These are phyloP conservation scores for Carex cristatella DNA, from an alignment of 176 grass and related monocot species.

Conservation along the genomic window DNA sequence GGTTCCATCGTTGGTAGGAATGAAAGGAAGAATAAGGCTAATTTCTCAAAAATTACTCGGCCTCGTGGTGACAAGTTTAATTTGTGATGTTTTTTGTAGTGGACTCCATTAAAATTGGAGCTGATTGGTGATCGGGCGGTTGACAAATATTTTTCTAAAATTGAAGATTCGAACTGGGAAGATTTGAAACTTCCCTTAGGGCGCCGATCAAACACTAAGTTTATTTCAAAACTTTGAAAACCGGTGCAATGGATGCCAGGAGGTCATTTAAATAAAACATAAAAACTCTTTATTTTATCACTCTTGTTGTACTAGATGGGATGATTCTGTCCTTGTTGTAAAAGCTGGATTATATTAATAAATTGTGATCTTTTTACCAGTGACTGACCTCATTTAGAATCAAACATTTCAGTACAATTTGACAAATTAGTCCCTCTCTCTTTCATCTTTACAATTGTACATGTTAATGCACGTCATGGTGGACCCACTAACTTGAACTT, in stretches of 20 bases:
- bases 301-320: background rate
- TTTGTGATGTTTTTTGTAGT: slow-evolving; percentile 47
- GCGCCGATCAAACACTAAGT: slow-evolving; percentile 24
- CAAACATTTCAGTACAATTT: background rate
- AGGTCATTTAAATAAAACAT: background rate
- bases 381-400: background rate
- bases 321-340: background rate
- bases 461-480: background rate
- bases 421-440: background rate
- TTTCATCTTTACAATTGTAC: background rate
- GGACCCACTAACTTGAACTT: background rate
- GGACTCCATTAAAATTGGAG: slow-evolving; percentile 71
- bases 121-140: slow-evolving; percentile 45
- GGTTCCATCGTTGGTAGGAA: background rate
- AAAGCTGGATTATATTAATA: background rate
- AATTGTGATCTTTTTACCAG: background rate
- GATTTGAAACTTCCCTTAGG: slow-evolving; percentile 51
- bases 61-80: background rate
- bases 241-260: background rate
- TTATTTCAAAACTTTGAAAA: slow-evolving; percentile 59
- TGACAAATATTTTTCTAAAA: slow-evolving; percentile 58
- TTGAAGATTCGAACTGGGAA: slow-evolving; percentile 69
- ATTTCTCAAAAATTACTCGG: background rate
- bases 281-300: background rate
- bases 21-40: background rate